Evolutionary conservation across 495 filamentous ascomycete genomes (phyloP), one percentile per base, ranked within the genome.

Genomic region (Penicillium coprophilum): DNA sequence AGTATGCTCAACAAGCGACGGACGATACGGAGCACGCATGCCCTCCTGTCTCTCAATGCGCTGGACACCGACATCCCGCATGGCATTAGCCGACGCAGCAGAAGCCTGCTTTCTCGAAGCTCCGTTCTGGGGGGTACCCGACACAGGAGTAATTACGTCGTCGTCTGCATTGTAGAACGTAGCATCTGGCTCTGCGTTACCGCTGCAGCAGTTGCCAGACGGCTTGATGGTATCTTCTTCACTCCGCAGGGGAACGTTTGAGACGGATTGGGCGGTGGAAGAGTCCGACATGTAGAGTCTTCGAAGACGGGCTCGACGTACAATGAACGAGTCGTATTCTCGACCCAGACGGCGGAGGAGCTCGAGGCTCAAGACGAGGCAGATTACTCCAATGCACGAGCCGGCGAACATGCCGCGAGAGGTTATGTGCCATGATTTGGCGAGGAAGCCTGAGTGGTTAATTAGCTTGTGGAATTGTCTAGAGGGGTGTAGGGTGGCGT

Each of bases 361-460:
- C 59, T 90, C 87, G 38, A 90, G 81, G 6, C 68, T 51, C 12
- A 89, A 69, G 41, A 87, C 86, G 23, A 90, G 79, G 12, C 77
- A 69, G 57, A 88, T 75, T 20, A 86, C 81, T 23, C 85, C 86
- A 62, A 92, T 86, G 68, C 88, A 91, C 39, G 82, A 82, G 21
- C 82, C 86, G 11, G 84, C 86, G 59, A 92, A 89, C 67, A 81
- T 83, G 53, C 78, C 81, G 0, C 50, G 59, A 0, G 83, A 85
- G 13, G 68, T 81, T 57, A 90, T 78, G 52, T 85, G 85, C 87
- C 87, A 92, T 10, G 76, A 70, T 10, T 63, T 59, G 8, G 86
- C 77, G 58, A 92, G 72, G 72, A 92, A 90, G 68, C 80, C 75
- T 82, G 34, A 4, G 41, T 10, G 7, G 21, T 19, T 10, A 48